Base-by-base conservation (phyloP, 495 filamentous ascomycete genomes). In the Trichoderma virens region DNA sequence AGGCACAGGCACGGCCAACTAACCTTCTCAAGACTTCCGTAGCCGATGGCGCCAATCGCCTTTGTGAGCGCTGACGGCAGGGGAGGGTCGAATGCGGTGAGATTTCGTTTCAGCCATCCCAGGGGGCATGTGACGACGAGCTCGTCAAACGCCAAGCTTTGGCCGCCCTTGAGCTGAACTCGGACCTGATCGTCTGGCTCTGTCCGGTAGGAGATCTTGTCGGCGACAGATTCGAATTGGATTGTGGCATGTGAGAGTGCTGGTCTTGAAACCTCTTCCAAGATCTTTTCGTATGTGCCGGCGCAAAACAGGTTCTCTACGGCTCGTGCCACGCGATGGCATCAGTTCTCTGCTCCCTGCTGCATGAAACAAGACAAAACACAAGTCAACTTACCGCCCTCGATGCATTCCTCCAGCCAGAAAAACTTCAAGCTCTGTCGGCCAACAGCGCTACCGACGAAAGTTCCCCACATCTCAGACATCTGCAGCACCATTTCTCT, bases 401-500 rank as follows among this genome's bases (percentile, higher is more conserved):
- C 93, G 69, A 97, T 87, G 65, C 89, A 92, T 75, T 97, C 92
- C 74, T 98, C 94, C n/a, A 98, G 71, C 82, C 88, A 93, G 69
- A 97, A 95, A 75, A 91, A 96, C 71, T 88, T 94, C 63, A 98
- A 71, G 73, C 92, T 96, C 70, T 98, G 94, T 51, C 73, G 83
- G 63, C 83, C 79, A 51, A 96, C 80, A 20, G 85, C 80, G 56
- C 89, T 90, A 11, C 94, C 94, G 25, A 97, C 88, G 73, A 94
- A 96, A 3, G 86, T 84, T 2, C 93, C 93, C 94, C 94, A 98
- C 62, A 90, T 79, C 62, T 87, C 83, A 23, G 86, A 82, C 70
- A 90, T 78, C 63, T 90, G 82, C 16, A 92, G 72, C 1, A 91
- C 72, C 2, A 78, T 69, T 47, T 83, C 78, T 59, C 84, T 80